These are phyloP conservation scores for Venustampulla echinocandica DNA, from an alignment of 495 filamentous ascomycete genomes.

Conservation along the genomic window DNA sequence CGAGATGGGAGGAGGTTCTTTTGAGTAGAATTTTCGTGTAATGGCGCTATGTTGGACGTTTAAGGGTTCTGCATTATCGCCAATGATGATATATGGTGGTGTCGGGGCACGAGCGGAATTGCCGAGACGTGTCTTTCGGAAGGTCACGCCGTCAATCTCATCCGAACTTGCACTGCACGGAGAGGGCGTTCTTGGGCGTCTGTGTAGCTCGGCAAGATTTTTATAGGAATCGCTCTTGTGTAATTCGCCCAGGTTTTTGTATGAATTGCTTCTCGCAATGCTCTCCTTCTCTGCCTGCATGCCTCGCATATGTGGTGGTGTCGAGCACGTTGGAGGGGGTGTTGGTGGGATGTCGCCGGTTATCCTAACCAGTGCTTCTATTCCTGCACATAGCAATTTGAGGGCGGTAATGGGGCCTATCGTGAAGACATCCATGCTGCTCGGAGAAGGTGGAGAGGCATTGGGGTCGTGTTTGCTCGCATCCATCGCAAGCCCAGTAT, in stretches of 20 bases:
- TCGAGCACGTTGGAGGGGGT: constrained; percentile 51
- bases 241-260: constrained; percentile 31
- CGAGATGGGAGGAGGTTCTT: constrained; percentile 68
- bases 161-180: constrained; percentile 16
- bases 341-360: constrained; percentile 70
- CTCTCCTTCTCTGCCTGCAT: constrained; percentile 51
- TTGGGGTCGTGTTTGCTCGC: constrained; percentile 3
- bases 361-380: constrained; percentile 63
- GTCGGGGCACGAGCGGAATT: constrained; percentile 29
- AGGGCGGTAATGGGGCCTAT: constrained; percentile 69
- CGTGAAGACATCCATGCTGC: constrained; percentile 54
- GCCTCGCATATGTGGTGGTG: constrained; percentile 51
- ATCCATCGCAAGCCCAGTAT: constrained; percentile 30
- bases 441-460: constrained; percentile 15
- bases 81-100: constrained; percentile 45
- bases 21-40: constrained; percentile 85
- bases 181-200: constrained; percentile 17
- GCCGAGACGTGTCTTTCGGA: constrained; percentile 34
- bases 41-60: constrained; percentile 69
- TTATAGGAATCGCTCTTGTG: constrained; percentile 40
- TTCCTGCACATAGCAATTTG: constrained; percentile 60
- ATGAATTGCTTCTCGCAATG: constrained; percentile 43
- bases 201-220: constrained; percentile 27
- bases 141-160: constrained; percentile 35
- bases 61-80: constrained; percentile 52